Base-by-base conservation (phyloP, 306 rosid genomes). In the Quercus suber region DNA sequence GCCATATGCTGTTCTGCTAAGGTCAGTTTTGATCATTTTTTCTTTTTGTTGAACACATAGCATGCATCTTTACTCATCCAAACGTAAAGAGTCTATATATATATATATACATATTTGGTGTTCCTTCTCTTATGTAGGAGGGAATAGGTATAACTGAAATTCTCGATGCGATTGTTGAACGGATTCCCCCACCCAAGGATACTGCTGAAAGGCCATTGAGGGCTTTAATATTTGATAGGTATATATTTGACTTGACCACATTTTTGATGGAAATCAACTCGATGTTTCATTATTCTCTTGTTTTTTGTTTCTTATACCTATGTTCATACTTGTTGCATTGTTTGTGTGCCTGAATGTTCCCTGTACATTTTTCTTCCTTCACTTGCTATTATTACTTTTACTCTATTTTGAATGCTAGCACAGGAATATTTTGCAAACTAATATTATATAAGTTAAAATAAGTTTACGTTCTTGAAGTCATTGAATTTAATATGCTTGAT, bases 181-280 rank as follows among this genome's bases (percentile, higher is more conserved):
- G 91, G 80, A 84, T 94, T 49, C 97, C 98, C 73, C 91, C 97
- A 52, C 98, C 98, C 14, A 75, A 73, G 49, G 90, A 89, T 75
- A 88, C 94, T 51, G 86, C 91, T 75, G 79, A 84, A 73, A 89
- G 73, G 78, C 97, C 97, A 31, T 31, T 94, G 74, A 83, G 97
- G 85, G 97, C 98, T 74, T 85, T 94, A 83, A 94, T 92, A 83
- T 92, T 94, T 82, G 98, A 94, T 72, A 94, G 97, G 97, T 90
- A 83, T 68, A 33, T 68, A 53, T 68, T 76, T 72, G 19, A 17
- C 68, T 31, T 21, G 35, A 19, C 37, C 35, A 60, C 58, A 37
- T 17, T 49, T 45, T 61, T 35, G 2, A 6, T 49, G 30, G 21
- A 35, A 60, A 45, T 61, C 6, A 49, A 25, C 52, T n/a, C 11